Evolutionary conservation across 2,329 filamentous ascomycete species (phyloP).

Genomic region (Ascochyta fabae): DNA sequence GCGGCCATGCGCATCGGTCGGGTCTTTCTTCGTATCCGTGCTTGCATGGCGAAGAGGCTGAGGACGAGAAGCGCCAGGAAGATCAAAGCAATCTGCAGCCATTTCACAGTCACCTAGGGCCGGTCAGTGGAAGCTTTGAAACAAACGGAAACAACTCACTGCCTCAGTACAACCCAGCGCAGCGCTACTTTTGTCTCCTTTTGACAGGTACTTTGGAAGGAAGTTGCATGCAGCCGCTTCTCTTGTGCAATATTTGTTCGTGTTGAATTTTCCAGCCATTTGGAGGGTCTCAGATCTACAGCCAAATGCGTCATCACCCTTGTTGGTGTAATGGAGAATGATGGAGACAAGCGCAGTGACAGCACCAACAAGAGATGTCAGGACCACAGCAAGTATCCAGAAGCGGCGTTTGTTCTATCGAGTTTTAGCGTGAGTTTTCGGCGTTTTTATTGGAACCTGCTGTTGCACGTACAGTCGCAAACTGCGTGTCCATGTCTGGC

Average conservation of each 20-base stretch:
- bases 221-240: slow-evolving; percentile 39
- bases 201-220: slow-evolving; percentile 21
- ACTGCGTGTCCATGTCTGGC: slow-evolving; percentile 33
- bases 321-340: slow-evolving; percentile 34
- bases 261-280: slow-evolving; percentile 30
- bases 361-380: slow-evolving; percentile 26
- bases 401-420: slow-evolving; percentile 35
- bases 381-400: slow-evolving; percentile 30
- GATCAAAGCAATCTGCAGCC: slow-evolving; percentile 37
- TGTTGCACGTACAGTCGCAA: slow-evolving; percentile 25
- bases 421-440: slow-evolving; percentile 10
- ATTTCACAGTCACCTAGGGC: slow-evolving; percentile 36
- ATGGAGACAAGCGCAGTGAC: slow-evolving; percentile 31
- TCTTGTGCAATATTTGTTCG: slow-evolving; percentile 37
- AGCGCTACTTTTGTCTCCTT: slow-evolving; percentile 19
- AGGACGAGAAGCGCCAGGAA: slow-evolving; percentile 27
- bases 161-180: slow-evolving; percentile 34
- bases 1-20: slow-evolving; percentile 10
- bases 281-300: slow-evolving; percentile 31
- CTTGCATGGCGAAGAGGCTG: slow-evolving; percentile 33
- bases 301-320: slow-evolving; percentile 32
- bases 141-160: slow-evolving; percentile 24
- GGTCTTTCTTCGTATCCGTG: slow-evolving; percentile 30
- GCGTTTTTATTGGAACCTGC: background rate
- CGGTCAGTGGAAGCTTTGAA: background rate